These are phyloP conservation scores for Aphanomyces euteiches DNA, from an alignment of 352 stramenopile species.

Conservation along the genomic window DNA sequence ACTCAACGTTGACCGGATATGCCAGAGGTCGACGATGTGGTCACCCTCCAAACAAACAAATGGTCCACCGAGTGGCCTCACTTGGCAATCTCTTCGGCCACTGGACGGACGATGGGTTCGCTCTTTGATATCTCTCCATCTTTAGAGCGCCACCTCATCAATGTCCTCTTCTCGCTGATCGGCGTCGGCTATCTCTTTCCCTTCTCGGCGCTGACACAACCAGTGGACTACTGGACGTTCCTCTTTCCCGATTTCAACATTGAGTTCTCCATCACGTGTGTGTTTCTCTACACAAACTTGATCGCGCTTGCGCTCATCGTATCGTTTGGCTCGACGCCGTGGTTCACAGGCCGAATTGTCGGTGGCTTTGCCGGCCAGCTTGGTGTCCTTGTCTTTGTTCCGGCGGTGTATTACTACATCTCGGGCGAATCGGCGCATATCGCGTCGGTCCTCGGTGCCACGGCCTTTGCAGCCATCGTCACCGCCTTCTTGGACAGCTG, in stretches of 20 bases:
- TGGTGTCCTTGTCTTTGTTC: constrained; percentile 65
- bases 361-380: constrained; percentile 73
- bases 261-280: constrained; percentile 77
- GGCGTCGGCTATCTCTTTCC: constrained; percentile 82
- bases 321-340: constrained; percentile 52
- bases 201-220: constrained; percentile 84
- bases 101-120: not conserved
- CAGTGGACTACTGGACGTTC: constrained; percentile 85
- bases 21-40: not conserved
- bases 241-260: constrained; percentile 85
- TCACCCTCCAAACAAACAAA: not conserved
- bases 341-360: constrained; percentile 71
- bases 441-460: constrained; percentile 60
- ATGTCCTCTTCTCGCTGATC: constrained; percentile 65
- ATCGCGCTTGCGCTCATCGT: constrained; percentile 64
- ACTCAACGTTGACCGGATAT: not conserved
- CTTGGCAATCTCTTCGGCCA: not conserved
- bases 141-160: constrained; percentile 47
- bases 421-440: constrained; percentile 60
- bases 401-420: constrained; percentile 72
- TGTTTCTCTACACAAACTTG: constrained; percentile 84
- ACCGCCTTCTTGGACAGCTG: constrained; percentile 81
- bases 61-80: not conserved
- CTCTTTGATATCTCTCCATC: not conserved
- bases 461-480: constrained; percentile 57